Base-by-base conservation (phyloP, 2,329 filamentous ascomycete species). In the Beauveria bassiana region DNA sequence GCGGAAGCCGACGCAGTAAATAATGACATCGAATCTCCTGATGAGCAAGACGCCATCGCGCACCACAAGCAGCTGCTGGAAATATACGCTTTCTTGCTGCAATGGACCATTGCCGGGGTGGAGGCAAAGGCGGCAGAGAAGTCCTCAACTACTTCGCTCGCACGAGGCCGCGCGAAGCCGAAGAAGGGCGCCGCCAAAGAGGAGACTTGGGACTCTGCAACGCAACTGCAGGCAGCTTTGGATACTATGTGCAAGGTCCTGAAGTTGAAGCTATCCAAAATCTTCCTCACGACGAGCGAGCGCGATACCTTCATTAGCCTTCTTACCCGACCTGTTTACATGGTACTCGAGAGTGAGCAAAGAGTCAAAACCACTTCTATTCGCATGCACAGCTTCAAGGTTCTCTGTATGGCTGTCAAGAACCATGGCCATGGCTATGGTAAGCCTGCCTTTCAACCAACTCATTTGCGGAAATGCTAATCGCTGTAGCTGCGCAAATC, bases 381-480 rank as follows among this genome's bases (percentile, higher is more conserved):
- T 64, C 86, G 93, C 53, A 98, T 98, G 91, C 93, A 98, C 76
- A 90, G 90, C 62, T 99, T 97, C 81, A 96, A 96, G 74, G 92
- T 98, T 22, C 79, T 99, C 8, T 99, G 95, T 71, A 91, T 98
- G 68, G 93, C 96, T 42, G 87, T 99, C 63, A 99, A 99, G 77
- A 93, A 98, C 71, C 95, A 99, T 72, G 95, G 95, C 1, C 95
- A 99, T 74, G 95, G 89, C 67, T 97, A 96, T 72, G 93, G 91
- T 93, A 80, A 65, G 81, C 71, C 38, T 38, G 10, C 14, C 14
- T 12, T 6, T 1, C 24, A 24, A 53, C 20, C 62, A 65, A 24
- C 68, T 2, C 7, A 18, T 16, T 38, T 58, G 3, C 28, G 12
- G 10, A 14, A 34, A 66, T 62, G 65, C 71, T 76, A 61, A 79